phyloP scores from a whole-genome alignment of 176 grass and related monocot species.

The Eragrostis curvula region DNA sequence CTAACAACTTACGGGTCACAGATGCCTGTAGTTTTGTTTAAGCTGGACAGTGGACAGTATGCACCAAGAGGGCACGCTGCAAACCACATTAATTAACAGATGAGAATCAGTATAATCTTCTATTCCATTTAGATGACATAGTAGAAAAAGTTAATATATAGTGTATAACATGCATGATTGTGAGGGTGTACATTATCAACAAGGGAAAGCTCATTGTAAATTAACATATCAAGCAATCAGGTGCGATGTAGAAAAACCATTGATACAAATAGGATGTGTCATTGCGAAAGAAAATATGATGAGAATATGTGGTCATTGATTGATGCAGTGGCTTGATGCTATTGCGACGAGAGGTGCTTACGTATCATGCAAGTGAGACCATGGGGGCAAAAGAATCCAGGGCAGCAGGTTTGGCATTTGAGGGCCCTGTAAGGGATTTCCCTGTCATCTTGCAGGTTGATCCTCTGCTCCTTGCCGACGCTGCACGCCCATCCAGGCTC shows the following conservation, averaged over 20 bases:
- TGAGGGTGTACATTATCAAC: too few relatives aligned
- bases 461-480: conserved; percentile 48
- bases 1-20: conserved; percentile 82
- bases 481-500: conserved; percentile 93
- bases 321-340: background rate
- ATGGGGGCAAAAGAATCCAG: conserved; percentile 92
- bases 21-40: conserved; percentile 80
- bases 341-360: conserved; percentile 38
- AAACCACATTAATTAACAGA: background rate
- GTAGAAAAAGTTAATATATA: background rate
- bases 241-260: background rate
- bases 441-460: conserved; percentile 69
- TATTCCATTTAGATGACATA: background rate
- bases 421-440: conserved; percentile 56
- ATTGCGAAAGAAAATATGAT: too few relatives aligned
- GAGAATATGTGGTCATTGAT: background rate
- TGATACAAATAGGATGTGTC: background rate
- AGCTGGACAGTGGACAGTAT: conserved; percentile 72
- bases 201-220: too few relatives aligned
- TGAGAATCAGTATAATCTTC: background rate
- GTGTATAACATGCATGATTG: too few relatives aligned
- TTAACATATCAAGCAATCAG: too few relatives aligned
- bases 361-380: conserved; percentile 99
- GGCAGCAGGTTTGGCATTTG: conserved; percentile 76
- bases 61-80: conserved; percentile 92